These are phyloP conservation scores for Malassezia nana DNA, from an alignment of 1,284 basidiomycete species.

Conservation along the genomic window DNA sequence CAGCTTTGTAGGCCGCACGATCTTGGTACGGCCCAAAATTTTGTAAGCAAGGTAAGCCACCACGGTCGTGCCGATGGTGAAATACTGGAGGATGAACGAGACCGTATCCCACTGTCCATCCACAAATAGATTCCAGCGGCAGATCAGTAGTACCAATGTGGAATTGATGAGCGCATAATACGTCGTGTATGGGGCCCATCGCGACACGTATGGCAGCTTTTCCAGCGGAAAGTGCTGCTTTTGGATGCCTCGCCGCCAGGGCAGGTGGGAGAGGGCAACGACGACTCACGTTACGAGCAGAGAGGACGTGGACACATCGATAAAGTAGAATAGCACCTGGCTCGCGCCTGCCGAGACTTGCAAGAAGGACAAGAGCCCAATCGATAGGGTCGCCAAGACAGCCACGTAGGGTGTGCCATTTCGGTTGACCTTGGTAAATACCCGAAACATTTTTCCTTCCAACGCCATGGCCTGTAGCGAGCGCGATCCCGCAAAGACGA, in stretches of 20 bases:
- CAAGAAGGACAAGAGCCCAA: constrained; percentile 61
- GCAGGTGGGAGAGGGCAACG: constrained; percentile 64
- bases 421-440: constrained; percentile 62
- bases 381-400: constrained; percentile 60
- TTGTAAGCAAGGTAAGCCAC: no score
- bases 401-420: constrained; percentile 67
- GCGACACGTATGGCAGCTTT: constrained; percentile 52
- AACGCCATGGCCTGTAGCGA: constrained; percentile 63
- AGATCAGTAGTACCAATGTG: constrained; percentile 33
- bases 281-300: constrained; percentile 73
- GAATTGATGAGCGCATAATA: constrained; percentile 29
- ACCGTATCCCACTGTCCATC: no score
- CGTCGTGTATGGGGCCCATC: constrained; percentile 44
- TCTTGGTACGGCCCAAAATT: no score
- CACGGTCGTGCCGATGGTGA: no score
- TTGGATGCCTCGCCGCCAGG: constrained; percentile 60
- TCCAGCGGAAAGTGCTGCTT: constrained; percentile 57
- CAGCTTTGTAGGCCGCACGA: no score
- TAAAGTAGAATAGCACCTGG: constrained; percentile 56
- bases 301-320: constrained; percentile 59
- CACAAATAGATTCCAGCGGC: constrained; percentile 50
- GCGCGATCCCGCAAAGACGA: constrained; percentile 71
- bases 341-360: constrained; percentile 46
- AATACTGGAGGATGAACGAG: no score
- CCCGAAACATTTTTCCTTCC: constrained; percentile 62